Evolutionary conservation across 2,329 filamentous ascomycete species (phyloP).

Genomic region (Huntiella abstrusa): DNA sequence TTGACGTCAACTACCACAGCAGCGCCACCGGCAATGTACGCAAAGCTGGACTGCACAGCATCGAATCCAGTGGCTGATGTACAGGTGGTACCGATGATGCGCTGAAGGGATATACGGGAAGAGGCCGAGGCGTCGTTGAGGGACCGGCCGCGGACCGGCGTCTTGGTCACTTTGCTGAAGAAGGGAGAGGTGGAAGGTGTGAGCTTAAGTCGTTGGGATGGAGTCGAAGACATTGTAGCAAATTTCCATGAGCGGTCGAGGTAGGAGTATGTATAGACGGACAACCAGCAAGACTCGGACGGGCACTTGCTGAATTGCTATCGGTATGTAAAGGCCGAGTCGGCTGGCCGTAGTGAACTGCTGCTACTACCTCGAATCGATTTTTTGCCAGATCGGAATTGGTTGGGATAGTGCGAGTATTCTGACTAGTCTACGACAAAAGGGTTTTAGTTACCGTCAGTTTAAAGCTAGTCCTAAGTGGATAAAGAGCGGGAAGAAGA

Average conservation of each 20-base stretch:
- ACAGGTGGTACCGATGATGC: conserved; percentile 83
- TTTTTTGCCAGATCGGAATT: conserved; percentile 1
- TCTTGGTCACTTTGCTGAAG: conserved; percentile 36
- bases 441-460: too few species aligned
- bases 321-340: background rate
- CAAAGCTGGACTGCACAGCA: conserved; percentile 58
- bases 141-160: conserved; percentile 34
- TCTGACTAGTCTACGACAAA: background rate
- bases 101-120: conserved; percentile 51
- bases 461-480: too few species aligned
- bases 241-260: conserved; percentile 28
- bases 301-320: background rate
- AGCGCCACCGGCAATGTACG: conserved; percentile 80
- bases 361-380: background rate
- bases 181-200: conserved; percentile 65
- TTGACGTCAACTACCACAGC: conserved; percentile 77
- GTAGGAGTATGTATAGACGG: background rate
- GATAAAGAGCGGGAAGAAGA: too few species aligned
- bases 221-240: conserved; percentile 36
- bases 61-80: conserved; percentile 73
- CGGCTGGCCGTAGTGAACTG: too few species aligned
- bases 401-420: background rate
- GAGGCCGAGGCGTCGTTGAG: conserved; percentile 29
- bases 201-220: conserved; percentile 42
- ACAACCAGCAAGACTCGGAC: background rate